A percentile compares a stretch with the other conserved stretches of the same genome.
These are phyloP conservation scores for Chaetomium fimeti DNA, from an alignment of 495 filamentous ascomycete genomes.

Conservation along the genomic window DNA sequence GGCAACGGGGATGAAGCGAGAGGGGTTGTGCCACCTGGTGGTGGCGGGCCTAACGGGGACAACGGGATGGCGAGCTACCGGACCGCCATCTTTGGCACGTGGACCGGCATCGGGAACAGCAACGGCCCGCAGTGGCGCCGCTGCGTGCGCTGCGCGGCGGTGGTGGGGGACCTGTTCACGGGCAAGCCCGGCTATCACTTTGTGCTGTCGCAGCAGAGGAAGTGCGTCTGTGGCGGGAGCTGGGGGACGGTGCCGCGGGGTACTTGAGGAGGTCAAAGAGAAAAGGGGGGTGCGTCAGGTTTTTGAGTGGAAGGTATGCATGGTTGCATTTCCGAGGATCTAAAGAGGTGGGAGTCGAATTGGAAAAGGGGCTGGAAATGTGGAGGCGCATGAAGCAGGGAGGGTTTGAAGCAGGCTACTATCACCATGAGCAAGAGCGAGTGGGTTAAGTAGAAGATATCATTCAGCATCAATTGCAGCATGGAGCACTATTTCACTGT, in stretches of 20 bases:
- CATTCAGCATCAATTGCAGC: neutral
- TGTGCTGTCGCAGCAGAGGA: conserved; percentile 52
- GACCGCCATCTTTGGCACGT: neutral
- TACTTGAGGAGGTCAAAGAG: neutral
- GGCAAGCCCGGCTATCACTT: conserved; percentile 47
- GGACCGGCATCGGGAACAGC: conserved; percentile 2
- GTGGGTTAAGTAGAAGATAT: neutral
- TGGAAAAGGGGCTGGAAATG: too few species aligned
- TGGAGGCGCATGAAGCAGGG: too few species aligned
- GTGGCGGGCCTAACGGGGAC: neutral
- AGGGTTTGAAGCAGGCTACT: neutral
- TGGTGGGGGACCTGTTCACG: conserved; percentile 60
- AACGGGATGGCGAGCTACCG: conserved; percentile 1
- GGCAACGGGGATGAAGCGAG: too few species aligned
- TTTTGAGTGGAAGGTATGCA: neutral
- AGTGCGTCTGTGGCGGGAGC: conserved; percentile 53
- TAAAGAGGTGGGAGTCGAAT: too few species aligned
- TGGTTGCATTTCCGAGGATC: too few species aligned
- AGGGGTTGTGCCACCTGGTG: too few species aligned
- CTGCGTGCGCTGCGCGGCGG: conserved; percentile 60
- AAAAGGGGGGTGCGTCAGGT: too few species aligned
- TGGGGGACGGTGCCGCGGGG: conserved; percentile 45
- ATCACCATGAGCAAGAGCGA: neutral
- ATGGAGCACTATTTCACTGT: neutral
- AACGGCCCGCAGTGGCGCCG: conserved; percentile 46